Evolutionary conservation across 2,329 filamentous ascomycete species (phyloP).

Genomic region (Trichophyton mentagrophytes): DNA sequence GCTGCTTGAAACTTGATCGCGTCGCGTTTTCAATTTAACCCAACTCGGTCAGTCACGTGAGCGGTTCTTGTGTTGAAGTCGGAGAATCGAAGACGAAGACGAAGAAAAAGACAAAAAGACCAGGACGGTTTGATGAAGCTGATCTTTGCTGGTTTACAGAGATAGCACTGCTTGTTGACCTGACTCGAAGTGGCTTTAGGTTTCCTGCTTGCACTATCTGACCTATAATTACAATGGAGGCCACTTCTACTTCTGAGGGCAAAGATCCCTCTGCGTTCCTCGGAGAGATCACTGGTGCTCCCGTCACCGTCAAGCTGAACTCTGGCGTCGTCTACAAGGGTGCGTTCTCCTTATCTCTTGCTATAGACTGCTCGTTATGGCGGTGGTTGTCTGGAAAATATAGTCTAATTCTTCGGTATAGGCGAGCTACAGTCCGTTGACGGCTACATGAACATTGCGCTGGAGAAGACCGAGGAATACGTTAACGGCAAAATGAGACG

Average conservation of each 20-base stretch:
- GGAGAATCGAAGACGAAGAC: background rate
- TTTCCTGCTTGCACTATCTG: background rate
- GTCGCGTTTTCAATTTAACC: slow-evolving; percentile 4
- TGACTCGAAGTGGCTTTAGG: background rate
- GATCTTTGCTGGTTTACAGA: background rate
- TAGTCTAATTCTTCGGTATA: slow-evolving; percentile 27
- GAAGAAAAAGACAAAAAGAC: background rate
- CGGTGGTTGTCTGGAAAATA: background rate
- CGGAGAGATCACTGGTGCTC: slow-evolving; percentile 83
- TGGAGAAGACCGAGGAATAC: slow-evolving; percentile 89
- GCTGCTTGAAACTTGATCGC: background rate
- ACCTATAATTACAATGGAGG: slow-evolving; percentile 55
- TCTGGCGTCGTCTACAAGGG: slow-evolving; percentile 98
- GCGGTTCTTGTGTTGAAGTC: background rate
- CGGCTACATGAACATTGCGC: slow-evolving; percentile 98
- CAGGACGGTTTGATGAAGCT: background rate
- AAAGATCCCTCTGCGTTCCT: slow-evolving; percentile 91
- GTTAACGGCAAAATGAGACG: slow-evolving; percentile 72
- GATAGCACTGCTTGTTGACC: background rate
- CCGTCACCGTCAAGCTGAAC: slow-evolving; percentile 94
- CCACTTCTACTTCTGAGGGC: slow-evolving; percentile 55
- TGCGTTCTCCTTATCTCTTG: slow-evolving; percentile 24
- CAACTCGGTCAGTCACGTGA: background rate
- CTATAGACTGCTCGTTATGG: background rate
- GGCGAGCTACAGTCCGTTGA: slow-evolving; percentile 94